Base-by-base conservation (phyloP, 2,329 filamentous ascomycete species). In the Colletotrichum zoysiae region DNA sequence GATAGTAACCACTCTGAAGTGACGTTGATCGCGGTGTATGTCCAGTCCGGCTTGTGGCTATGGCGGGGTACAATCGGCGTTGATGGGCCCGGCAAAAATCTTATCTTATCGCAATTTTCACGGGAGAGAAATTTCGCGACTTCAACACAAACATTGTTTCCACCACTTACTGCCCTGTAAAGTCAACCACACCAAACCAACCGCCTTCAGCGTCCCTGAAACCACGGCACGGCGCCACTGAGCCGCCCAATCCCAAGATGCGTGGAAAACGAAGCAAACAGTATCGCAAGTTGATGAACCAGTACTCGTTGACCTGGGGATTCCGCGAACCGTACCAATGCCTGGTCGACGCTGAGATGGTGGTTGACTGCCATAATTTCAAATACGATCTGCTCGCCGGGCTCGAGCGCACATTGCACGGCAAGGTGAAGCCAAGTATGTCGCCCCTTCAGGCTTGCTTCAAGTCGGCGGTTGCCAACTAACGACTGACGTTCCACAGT, bases 251-350 rank as follows among this genome's bases (percentile, higher is more conserved):
- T 33, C 23, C 65, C 75, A 83, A 76, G 7, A 86, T 86, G 82
- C 85, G 85, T 78, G 85, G 85, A 65, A 87, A 87, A 79, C 81
- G 86, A 48, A 74, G 73, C 71, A 88, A 88, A 75, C 85, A 87
- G 76, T 88, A 88, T 77, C 85, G 86, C 77, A 98, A 98, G 90
- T 90, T 98, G 78, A 97, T 99, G 91, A 92, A 94, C 83, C 92
- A 95, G 79, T 97, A 95, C 87, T 90, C 91, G 79, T 88, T 95
- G 81, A 91, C 90, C 73, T 98, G 97, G 80, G 92, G 93, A 73
- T 98, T 98, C 82, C 93, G 95, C 76, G 93, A 96, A 83, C 95
- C 96, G 14, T 98, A 98, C 84, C 96, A 98, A 84, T 92, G 97
- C 63, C 85, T 97, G 55, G 91, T 98, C 73, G 95, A 97, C 79